Evolutionary conservation across 148 eudicot species (phyloP).

Genomic region (Vaccinium corymbosum): DNA sequence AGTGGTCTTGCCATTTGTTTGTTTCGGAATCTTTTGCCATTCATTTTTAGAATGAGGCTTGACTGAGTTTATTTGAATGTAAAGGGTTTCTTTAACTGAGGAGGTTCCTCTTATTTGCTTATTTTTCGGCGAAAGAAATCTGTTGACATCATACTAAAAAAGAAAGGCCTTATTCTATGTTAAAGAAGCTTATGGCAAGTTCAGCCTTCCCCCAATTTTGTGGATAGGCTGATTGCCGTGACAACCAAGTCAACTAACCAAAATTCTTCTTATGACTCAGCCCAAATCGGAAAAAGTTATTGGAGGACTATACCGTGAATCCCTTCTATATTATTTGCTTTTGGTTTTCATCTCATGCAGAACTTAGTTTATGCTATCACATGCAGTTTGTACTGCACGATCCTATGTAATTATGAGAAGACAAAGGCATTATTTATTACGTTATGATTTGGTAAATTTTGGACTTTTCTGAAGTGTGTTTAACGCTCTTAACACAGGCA

Average conservation of each 20-base stretch:
- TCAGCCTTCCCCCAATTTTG: constrained; percentile 1
- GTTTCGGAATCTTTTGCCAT: neutral
- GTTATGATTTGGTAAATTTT: neutral
- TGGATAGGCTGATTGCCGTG: neutral
- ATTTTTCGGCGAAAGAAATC: neutral
- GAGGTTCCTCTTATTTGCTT: constrained; percentile 1
- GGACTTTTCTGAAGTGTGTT: constrained; percentile 1
- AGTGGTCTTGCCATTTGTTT: constrained; percentile 12
- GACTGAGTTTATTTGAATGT: neutral
- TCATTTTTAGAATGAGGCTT: neutral
- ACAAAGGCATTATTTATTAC: neutral
- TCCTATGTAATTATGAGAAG: neutral
- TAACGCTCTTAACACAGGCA: constrained; percentile 39
- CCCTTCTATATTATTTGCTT: neutral
- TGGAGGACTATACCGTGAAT: neutral
- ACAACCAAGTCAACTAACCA: neutral
- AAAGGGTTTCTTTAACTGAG: neutral
- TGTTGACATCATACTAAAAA: neutral
- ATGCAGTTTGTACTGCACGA: neutral
- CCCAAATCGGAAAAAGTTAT: neutral
- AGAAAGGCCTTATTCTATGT: neutral
- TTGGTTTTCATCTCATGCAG: neutral
- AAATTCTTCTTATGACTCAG: neutral
- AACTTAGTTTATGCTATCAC: neutral
- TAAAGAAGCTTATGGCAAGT: neutral